Percentiles rank a stretch among this genome's conserved stretches.
phyloP scores from a whole-genome alignment of 202 grass and related monocot genomes.

The Miscanthus sacchariflorus region DNA sequence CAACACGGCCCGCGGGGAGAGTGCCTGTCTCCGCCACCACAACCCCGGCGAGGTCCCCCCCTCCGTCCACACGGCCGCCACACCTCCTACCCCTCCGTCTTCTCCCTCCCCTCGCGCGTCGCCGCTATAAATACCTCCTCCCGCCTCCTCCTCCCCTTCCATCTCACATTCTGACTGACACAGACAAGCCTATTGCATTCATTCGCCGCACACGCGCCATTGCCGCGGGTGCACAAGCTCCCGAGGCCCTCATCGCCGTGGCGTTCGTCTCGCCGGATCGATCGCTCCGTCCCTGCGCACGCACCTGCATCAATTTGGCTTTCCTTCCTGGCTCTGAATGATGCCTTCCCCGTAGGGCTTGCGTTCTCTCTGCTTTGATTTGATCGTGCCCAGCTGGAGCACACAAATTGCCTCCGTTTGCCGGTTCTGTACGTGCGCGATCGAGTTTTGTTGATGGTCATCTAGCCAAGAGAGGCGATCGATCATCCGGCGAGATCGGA shows the following conservation, averaged over 20 bases:
- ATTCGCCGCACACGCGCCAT: neutral
- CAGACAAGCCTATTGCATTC: slow-evolving; percentile 9
- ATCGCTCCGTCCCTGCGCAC: neutral
- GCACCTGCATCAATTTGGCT: neutral
- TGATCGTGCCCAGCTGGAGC: slow-evolving; percentile 1
- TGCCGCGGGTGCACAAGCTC: neutral
- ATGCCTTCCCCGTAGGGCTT: neutral
- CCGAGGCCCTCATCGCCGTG: neutral
- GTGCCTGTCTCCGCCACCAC: slow-evolving; percentile 36
- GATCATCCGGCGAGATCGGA: neutral
- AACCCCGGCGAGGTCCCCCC: slow-evolving; percentile 42
- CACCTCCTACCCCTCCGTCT: neutral
- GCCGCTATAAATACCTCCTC: slow-evolving; percentile 50
- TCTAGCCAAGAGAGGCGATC: slow-evolving; percentile 24
- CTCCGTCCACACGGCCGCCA: neutral
- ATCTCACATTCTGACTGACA: neutral
- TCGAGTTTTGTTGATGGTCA: slow-evolving; percentile 43
- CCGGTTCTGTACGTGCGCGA: neutral
- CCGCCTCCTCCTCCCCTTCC: neutral
- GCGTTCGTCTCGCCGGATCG: neutral
- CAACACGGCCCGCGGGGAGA: slow-evolving; percentile 22
- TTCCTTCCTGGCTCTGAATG: neutral
- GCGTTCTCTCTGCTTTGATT: neutral
- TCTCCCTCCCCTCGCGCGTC: neutral
- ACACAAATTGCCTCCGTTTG: neutral